Percentiles rank a stretch among this genome's conserved stretches.
Conservation (phyloP, 768 basidiomycete genomes). For the Rubroboletus satanas region DNA sequence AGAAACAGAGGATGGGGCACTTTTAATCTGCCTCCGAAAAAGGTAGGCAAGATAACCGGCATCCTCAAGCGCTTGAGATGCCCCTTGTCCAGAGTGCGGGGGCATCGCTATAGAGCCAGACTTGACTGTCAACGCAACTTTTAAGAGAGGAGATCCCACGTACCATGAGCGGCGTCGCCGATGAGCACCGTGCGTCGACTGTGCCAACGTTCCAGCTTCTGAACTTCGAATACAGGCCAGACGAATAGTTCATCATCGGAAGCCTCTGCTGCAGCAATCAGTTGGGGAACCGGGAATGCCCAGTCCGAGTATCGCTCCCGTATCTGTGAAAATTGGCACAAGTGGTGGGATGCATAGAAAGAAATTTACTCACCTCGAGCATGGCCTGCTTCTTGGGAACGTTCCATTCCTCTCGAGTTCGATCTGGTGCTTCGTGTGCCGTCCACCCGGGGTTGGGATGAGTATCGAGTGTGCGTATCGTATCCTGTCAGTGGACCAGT, state of each 20-base stretch:
- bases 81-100: constrained; percentile 31
- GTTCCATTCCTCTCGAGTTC: constrained; percentile 29
- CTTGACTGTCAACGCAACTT: not conserved
- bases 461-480: not conserved
- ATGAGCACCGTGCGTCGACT: constrained; percentile 26
- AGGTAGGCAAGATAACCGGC: constrained; percentile 30
- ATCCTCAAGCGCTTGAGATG: constrained; percentile 31
- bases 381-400: constrained; percentile 20
- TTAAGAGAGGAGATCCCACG: not conserved
- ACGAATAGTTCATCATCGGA: constrained; percentile 17
- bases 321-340: constrained; percentile 12
- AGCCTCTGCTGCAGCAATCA: constrained; percentile 20
- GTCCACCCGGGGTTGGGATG: constrained; percentile 24
- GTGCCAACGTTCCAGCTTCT: constrained; percentile 24
- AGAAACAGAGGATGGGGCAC: not conserved
- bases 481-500: not conserved
- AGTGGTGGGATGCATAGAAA: not conserved
- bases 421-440: constrained; percentile 24
- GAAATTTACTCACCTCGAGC: constrained; percentile 9
- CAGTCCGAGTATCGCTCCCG: constrained; percentile 24
- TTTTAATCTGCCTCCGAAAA: constrained; percentile 13
- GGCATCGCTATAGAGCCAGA: constrained; percentile 24
- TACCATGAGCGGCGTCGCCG: constrained; percentile 33
- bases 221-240: constrained; percentile 29
- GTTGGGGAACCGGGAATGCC: constrained; percentile 28